Percentiles rank a stretch among this genome's conserved stretches.
Conservation (phyloP, 139 green algal species). For the Eudorina sp. region DNA sequence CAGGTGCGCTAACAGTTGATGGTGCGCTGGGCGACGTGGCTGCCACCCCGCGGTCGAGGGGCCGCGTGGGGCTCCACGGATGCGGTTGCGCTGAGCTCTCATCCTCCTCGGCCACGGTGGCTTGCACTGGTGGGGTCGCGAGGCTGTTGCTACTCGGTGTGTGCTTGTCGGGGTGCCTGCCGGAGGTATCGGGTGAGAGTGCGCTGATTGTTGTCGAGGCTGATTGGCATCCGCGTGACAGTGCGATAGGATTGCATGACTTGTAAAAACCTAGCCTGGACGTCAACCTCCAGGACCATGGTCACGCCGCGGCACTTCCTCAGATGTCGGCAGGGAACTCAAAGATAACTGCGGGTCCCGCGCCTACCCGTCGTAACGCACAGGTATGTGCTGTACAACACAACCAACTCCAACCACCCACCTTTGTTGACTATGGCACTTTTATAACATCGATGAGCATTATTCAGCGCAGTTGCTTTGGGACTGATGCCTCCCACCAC, state of each 20-base stretch:
- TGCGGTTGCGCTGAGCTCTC: neutral
- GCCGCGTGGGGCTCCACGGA: neutral
- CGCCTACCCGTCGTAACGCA: neutral
- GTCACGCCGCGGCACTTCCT: neutral
- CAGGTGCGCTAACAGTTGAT: neutral
- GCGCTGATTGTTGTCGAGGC: neutral
- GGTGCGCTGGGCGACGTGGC: no score
- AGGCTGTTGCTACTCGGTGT: neutral
- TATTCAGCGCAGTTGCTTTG: neutral
- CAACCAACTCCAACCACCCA: neutral
- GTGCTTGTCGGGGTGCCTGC: conserved; percentile 35
- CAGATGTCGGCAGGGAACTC: neutral
- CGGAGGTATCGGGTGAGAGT: neutral
- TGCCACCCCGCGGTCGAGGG: neutral
- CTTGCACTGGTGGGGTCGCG: neutral
- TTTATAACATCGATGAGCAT: neutral
- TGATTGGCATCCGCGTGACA: neutral
- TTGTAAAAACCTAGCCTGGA: no score
- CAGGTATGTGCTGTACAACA: neutral
- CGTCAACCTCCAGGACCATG: neutral
- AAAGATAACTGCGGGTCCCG: neutral
- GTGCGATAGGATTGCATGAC: no score
- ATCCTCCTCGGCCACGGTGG: neutral
- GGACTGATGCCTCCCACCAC: neutral
- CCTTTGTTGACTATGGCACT: no score